Evolutionary conservation across 2,329 filamentous ascomycete species (phyloP).

Genomic region (Botrytis aclada): DNA sequence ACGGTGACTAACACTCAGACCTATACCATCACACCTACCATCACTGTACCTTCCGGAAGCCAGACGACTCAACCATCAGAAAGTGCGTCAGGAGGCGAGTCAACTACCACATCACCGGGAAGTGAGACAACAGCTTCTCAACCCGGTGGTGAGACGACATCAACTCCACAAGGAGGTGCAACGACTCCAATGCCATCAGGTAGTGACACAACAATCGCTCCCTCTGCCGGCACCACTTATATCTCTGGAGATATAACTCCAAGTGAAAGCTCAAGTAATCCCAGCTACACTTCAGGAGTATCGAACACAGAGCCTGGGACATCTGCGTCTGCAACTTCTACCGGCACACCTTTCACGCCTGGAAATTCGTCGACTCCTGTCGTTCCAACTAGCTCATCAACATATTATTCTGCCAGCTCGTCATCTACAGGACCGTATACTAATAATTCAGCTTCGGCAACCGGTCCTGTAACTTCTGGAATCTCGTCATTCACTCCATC

Average conservation of each 20-base stretch:
- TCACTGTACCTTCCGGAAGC: background rate
- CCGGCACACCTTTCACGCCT: background rate
- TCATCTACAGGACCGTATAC: conserved; percentile 7
- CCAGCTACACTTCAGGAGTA: background rate
- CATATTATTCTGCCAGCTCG: background rate
- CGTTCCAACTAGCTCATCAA: background rate
- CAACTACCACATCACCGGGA: background rate
- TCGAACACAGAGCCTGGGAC: background rate
- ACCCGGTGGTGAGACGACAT: background rate
- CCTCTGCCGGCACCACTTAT: background rate
- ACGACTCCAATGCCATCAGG: background rate
- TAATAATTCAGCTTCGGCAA: conserved; percentile 12
- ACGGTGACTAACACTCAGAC: background rate
- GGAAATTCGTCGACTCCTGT: background rate
- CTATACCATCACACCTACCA: conserved; percentile 8
- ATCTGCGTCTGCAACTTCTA: background rate
- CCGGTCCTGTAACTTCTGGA: background rate
- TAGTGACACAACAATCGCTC: background rate
- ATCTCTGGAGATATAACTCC: background rate
- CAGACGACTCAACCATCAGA: background rate
- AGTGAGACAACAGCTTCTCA: background rate
- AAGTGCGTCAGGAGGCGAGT: background rate
- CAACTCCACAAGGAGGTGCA: background rate
- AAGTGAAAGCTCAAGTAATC: conserved; percentile 4
- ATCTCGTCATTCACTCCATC: conserved; percentile 12